Evolutionary conservation across 2,329 filamentous ascomycete genomes (phyloP), one percentile per base, ranked within the genome.

Genomic region (Periconia digitata): DNA sequence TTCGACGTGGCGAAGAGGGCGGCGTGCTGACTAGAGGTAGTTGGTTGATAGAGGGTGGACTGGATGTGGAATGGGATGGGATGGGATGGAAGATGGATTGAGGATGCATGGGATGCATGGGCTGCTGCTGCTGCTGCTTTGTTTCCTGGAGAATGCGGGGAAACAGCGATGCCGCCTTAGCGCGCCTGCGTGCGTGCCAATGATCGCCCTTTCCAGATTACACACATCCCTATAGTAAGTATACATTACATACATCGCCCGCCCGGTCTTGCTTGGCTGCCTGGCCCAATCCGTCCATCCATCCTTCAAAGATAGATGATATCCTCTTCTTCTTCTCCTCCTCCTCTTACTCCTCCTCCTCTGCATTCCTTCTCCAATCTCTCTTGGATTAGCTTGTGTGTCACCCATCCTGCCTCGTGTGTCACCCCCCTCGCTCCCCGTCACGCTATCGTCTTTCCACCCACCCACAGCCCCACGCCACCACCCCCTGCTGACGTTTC

Each of bases 71-170:
- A n/a, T n/a, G n/a, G n/a, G n/a, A n/a, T n/a, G n/a, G n/a, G n/a
- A n/a, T n/a, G n/a, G n/a, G n/a, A n/a, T n/a, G n/a, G n/a, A n/a
- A n/a, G n/a, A n/a, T n/a, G n/a, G n/a, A n/a, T n/a, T n/a, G n/a
- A n/a, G n/a, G n/a, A n/a, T n/a, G n/a, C n/a, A n/a, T n/a, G n/a
- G n/a, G n/a, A n/a, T n/a, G n/a, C n/a, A n/a, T n/a, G n/a, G n/a
- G n/a, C 22, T 13, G 16, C 16, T 16, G 15, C 39, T 13, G 16
- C 13, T 32, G 27, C 34, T n/a, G 12, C 59, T 63, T 64, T 59
- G 54, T 65, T 53, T 51, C 49, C 47, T 46, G 47, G 44, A 54
- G 48, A 67, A 63, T 70, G 67, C 67, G 67, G 67, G 66, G 67
- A 42, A 67, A 69, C 43, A 16, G 34, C 39, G 50, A 54, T 63